Percentiles rank a stretch among this genome's conserved stretches.
These are phyloP conservation scores for Kluyveromyces starmeri DNA, from an alignment of 805 yeast species.

Conservation along the genomic window DNA sequence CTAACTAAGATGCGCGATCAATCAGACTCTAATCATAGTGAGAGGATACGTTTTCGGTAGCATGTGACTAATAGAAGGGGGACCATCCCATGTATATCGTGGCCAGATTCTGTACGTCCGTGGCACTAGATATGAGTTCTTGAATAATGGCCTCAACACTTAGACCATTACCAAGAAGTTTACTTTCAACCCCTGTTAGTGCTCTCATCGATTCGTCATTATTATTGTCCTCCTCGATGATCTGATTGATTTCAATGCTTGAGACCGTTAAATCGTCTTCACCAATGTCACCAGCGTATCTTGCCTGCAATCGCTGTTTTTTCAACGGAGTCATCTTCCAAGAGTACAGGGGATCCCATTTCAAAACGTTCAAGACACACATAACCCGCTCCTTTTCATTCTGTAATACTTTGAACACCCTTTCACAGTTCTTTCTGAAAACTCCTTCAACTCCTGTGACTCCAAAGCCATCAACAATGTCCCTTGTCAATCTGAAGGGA, in stretches of 20 bases:
- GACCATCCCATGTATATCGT: conserved; percentile 79
- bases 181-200: conserved; percentile 58
- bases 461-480: conserved; percentile 90
- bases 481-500: conserved; percentile 86
- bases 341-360: conserved; percentile 87
- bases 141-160: conserved; percentile 80
- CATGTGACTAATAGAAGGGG: conserved; percentile 52
- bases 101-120: conserved; percentile 57
- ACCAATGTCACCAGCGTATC: conserved; percentile 14
- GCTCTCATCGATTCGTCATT: conserved; percentile 77
- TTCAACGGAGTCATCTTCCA: conserved; percentile 83
- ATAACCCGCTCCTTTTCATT: conserved; percentile 58
- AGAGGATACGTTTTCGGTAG: no score
- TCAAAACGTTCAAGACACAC: conserved; percentile 74
- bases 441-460: conserved; percentile 74
- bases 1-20: no score
- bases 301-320: conserved; percentile 43
- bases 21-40: no score
- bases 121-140: conserved; percentile 71
- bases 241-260: conserved; percentile 12
- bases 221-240: conserved; percentile 22
- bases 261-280: conserved; percentile 12
- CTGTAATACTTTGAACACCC: conserved; percentile 59
- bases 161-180: conserved; percentile 55
- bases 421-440: conserved; percentile 65